Evolutionary conservation across 2,329 filamentous ascomycete genomes (phyloP).

Genomic region (Pseudocercospora cruenta): DNA sequence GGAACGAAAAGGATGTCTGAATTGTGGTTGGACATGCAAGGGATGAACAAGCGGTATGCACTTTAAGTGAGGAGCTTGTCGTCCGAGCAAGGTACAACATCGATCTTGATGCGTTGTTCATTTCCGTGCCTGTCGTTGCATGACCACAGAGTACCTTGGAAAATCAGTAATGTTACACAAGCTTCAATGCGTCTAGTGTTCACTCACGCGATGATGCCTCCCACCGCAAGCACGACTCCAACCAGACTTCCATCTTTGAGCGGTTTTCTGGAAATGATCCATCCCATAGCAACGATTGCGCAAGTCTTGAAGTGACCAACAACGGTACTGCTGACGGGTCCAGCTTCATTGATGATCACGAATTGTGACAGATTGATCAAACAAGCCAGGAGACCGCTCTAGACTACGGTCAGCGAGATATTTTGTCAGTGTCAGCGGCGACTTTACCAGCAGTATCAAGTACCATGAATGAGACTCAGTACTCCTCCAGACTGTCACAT

Average conservation of each 20-base stretch:
- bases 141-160: slow-evolving; percentile 27
- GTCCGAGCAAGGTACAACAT: slow-evolving; percentile 8
- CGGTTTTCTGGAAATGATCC: slow-evolving; percentile 32
- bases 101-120: slow-evolving; percentile 12
- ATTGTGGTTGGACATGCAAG: slow-evolving; percentile 6
- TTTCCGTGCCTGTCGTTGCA: slow-evolving; percentile 22
- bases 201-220: slow-evolving; percentile 39
- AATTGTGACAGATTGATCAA: slow-evolving; percentile 60
- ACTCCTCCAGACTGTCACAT: slow-evolving; percentile 60
- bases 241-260: slow-evolving; percentile 35
- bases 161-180: slow-evolving; percentile 8
- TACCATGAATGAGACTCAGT: slow-evolving; percentile 45
- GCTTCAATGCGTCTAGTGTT: not conserved
- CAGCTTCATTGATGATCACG: slow-evolving; percentile 39
- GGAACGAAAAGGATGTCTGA: not conserved
- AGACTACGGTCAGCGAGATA: slow-evolving; percentile 15
- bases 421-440: not conserved
- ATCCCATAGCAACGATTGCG: slow-evolving; percentile 38
- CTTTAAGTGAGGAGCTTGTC: not conserved
- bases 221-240: slow-evolving; percentile 37
- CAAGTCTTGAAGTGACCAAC: slow-evolving; percentile 43
- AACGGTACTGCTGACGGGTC: slow-evolving; percentile 40
- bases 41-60: slow-evolving; percentile 11
- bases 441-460: slow-evolving; percentile 61
- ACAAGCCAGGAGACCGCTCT: slow-evolving; percentile 67